These are phyloP conservation scores for Cucurbita argyrosperma DNA, from an alignment of 306 rosid species.

Conservation along the genomic window DNA sequence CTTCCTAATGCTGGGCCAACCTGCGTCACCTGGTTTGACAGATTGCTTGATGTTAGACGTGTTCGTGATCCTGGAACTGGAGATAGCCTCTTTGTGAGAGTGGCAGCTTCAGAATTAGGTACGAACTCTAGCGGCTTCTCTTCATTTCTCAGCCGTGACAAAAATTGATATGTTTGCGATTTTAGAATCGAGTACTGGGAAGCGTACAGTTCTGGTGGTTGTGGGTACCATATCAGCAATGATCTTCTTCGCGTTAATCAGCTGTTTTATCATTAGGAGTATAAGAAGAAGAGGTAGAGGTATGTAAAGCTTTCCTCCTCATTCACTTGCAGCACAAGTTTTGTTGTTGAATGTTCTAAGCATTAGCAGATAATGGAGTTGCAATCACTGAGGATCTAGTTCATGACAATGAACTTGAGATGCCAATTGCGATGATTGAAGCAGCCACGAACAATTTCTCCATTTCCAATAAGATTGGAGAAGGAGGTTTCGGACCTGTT, in stretches of 20 bases:
- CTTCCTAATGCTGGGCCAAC: not conserved
- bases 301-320: not conserved
- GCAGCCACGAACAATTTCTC: slow-evolving; percentile 4
- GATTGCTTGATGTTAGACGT: slow-evolving; percentile 12
- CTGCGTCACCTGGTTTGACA: slow-evolving; percentile 17
- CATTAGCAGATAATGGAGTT: not conserved
- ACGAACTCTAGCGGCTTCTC: not conserved
- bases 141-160: not conserved
- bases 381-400: not conserved
- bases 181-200: not conserved
- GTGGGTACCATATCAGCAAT: not conserved
- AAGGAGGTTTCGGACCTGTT: slow-evolving; percentile 10
- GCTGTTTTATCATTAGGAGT: not conserved
- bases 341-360: no score
- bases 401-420: not conserved
- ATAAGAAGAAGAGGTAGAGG: not conserved
- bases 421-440: not conserved
- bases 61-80: not conserved
- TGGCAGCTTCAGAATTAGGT: slow-evolving; percentile 7
- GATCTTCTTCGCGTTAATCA: not conserved
- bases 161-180: not conserved
- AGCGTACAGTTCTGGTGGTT: not conserved
- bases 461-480: not conserved
- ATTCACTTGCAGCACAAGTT: not conserved
- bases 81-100: not conserved